These are phyloP conservation scores for Chytridiales sp. DNA, from an alignment of 371 early-diverging fungal species.

Conservation along the genomic window DNA sequence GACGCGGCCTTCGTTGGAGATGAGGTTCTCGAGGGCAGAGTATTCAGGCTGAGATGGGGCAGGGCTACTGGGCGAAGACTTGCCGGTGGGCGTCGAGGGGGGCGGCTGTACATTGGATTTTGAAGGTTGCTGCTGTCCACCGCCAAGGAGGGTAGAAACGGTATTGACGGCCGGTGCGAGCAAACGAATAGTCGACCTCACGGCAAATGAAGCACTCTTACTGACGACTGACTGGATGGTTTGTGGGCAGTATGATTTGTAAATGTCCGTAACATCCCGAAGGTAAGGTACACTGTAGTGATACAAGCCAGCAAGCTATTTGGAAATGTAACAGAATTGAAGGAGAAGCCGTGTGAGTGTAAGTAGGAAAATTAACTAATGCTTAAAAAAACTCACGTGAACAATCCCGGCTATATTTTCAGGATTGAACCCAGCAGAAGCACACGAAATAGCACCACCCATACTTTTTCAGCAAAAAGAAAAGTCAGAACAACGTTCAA, in stretches of 20 bases:
- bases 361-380: background rate
- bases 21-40: no score
- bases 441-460: slow-evolving; percentile 46
- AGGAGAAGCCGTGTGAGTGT: no score
- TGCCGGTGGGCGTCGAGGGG: slow-evolving; percentile 2
- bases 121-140: no score
- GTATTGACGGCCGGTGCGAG: slow-evolving; percentile 24
- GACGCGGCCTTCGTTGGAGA: slow-evolving; percentile 6
- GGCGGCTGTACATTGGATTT: no score
- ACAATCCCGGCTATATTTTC: slow-evolving; percentile 44
- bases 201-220: slow-evolving; percentile 20
- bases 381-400: slow-evolving; percentile 23
- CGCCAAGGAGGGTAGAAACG: slow-evolving; percentile 16
- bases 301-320: slow-evolving; percentile 42
- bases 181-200: slow-evolving; percentile 24
- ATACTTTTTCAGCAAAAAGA: no score
- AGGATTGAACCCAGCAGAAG: slow-evolving; percentile 38
- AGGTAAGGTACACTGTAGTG: slow-evolving; percentile 34
- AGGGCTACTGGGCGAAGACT: background rate
- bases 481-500: background rate
- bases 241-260: slow-evolving; percentile 26
- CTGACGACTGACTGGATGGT: slow-evolving; percentile 22
- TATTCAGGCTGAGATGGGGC: no score
- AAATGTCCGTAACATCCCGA: slow-evolving; percentile 31
- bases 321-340: background rate